These are phyloP conservation scores for Mycocentrospora acerina DNA, from an alignment of 2,329 filamentous ascomycete species.

Conservation along the genomic window DNA sequence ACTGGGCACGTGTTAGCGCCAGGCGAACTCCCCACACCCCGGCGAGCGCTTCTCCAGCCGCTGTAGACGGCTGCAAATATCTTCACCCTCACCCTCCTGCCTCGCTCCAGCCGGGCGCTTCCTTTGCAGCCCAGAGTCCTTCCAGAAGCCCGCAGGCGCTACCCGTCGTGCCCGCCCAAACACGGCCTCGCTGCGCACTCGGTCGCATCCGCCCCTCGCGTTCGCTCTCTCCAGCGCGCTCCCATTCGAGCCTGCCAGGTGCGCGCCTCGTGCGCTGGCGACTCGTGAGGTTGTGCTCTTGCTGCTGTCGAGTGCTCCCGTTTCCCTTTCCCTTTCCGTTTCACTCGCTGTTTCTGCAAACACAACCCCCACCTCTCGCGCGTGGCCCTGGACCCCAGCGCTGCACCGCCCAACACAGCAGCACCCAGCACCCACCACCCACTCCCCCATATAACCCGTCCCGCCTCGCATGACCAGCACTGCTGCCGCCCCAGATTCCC, in stretches of 20 bases:
- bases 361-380: constrained; percentile 13
- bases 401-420: too few relatives aligned
- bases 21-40: constrained; percentile 30
- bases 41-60: constrained; percentile 39
- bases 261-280: constrained; percentile 29
- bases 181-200: constrained; percentile 19
- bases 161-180: constrained; percentile 18
- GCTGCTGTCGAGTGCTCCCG: constrained; percentile 12
- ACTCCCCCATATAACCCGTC: constrained; percentile 7
- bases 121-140: constrained; percentile 8
- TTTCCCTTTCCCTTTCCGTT: constrained; percentile 4
- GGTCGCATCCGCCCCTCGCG: constrained; percentile 25
- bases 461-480: constrained; percentile 39
- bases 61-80: constrained; percentile 29
- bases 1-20: constrained; percentile 44
- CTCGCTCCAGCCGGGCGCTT: constrained; percentile 27
- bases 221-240: constrained; percentile 17
- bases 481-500: constrained; percentile 13
- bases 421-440: constrained; percentile 7
- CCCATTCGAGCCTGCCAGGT: constrained; percentile 22
- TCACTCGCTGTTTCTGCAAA: too few relatives aligned
- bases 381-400: constrained; percentile 8
- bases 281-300: constrained; percentile 8
- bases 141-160: constrained; percentile 30
- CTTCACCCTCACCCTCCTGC: constrained; percentile 16